Evolutionary conservation across 2,329 filamentous ascomycete genomes (phyloP).

Genomic region (Talaromyces atroroseus): DNA sequence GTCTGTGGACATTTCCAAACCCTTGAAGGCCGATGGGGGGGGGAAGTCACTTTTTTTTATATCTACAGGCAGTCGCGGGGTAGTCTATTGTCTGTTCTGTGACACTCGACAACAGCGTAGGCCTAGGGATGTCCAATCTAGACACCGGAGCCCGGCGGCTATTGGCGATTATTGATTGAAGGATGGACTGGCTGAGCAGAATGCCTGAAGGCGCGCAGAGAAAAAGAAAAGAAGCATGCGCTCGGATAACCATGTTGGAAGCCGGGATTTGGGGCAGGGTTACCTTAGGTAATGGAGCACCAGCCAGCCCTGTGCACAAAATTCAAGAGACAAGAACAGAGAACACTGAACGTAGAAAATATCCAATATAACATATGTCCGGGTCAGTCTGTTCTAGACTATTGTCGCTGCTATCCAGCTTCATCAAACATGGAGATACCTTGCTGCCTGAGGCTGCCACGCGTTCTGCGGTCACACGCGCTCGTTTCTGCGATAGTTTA

Average conservation of each 20-base stretch:
- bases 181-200: too few species aligned
- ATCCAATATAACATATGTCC: too few species aligned
- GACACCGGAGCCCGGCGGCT: background rate
- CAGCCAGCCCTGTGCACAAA: too few species aligned
- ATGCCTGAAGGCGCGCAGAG: background rate
- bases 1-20: constrained; percentile 6
- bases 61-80: background rate
- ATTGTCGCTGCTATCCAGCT: too few species aligned
- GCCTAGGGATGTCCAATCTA: background rate
- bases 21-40: background rate
- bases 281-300: background rate
- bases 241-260: background rate
- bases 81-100: background rate
- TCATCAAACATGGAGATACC: too few species aligned
- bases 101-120: background rate
- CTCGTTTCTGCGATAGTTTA: too few species aligned
- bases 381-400: too few species aligned
- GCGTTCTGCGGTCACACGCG: background rate
- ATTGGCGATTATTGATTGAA: background rate
- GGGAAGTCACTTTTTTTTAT: background rate
- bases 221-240: constrained; percentile 3
- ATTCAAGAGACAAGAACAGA: too few species aligned
- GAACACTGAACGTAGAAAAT: too few species aligned
- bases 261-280: background rate
- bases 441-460: background rate